Evolutionary conservation across 345 rosid genomes (phyloP), one percentile per base, ranked within the genome.

Genomic region (Camelina neglecta): DNA sequence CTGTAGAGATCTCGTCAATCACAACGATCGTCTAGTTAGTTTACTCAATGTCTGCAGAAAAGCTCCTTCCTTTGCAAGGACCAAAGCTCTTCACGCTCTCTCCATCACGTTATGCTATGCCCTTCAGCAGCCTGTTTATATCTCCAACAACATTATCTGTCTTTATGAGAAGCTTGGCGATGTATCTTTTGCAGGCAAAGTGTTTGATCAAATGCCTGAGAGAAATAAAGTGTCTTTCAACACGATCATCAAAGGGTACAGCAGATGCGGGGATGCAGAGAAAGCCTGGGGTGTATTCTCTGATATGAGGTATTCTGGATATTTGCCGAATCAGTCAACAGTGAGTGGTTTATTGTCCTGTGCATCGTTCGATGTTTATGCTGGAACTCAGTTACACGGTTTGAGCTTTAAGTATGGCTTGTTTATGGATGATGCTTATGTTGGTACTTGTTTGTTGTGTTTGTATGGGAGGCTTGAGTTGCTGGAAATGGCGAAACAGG

Each of bases 41-140:
- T 80, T 90, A 53, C 91, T 89, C 66, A 81, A 79, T 44, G 63
- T 68, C 54, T 82, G 86, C 83, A 60, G 82, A 41, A 82, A 56
- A 48, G 26, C 69, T 81, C 88, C 76, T 65, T 83, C 92, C 38
- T 79, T 92, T 53, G 56, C 73, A 26, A 80, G 74, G 13, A 80
- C 88, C 11, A 88, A 85, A 65, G 65, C 84, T 76, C 90, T 92
- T 35, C 97, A 92, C 38, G 98, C 96, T 1, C 87, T 92, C 38
- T 51, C 82, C 69, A 75, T 86, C 65, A 89, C 91, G 2, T 60
- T 82, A 59, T 84, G 82, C 7, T 60, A 81, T 11, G 67, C 69
- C 55, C 71, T 81, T 26, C 50, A 60, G 21, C 96, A 92, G 70
- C 79, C 90, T 44, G 58, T 87, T 65, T 90, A 62, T 64, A 29